Conservation (phyloP, 106 monocot species). For the Cymbidium sinense region DNA sequence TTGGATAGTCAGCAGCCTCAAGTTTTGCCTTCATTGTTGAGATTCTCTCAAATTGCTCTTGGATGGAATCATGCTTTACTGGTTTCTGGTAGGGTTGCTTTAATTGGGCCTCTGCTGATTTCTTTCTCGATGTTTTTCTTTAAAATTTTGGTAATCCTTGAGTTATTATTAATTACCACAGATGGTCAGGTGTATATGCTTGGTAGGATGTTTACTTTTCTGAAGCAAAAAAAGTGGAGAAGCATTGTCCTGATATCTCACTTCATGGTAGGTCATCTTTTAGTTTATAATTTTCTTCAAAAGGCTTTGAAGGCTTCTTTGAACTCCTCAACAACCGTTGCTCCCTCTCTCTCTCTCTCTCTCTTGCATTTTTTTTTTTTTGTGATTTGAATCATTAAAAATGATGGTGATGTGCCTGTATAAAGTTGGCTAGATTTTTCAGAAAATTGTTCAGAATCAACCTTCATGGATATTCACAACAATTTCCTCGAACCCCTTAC, state of each 20-base stretch:
- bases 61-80: slow-evolving; percentile 78
- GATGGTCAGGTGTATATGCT: slow-evolving; percentile 52
- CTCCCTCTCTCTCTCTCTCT: not conserved
- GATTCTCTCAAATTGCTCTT: slow-evolving; percentile 57
- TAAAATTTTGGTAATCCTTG: slow-evolving; percentile 3
- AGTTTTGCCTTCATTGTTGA: slow-evolving; percentile 24
- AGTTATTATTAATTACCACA: slow-evolving; percentile 10
- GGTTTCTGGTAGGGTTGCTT: slow-evolving; percentile 38
- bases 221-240: slow-evolving; percentile 5
- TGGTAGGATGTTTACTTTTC: slow-evolving; percentile 28
- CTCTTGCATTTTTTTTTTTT: not conserved
- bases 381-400: not conserved
- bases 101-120: not conserved
- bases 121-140: not conserved
- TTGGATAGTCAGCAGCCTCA: slow-evolving; percentile 25
- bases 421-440: not conserved
- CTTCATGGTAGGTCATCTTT: not conserved
- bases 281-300: not conserved
- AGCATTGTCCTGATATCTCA: not conserved
- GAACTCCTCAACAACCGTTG: not conserved
- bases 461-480: not conserved
- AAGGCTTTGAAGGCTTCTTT: not conserved
- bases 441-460: not conserved
- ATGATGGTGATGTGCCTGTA: not conserved
- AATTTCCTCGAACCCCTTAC: not conserved